A percentile compares a stretch with the other conserved stretches of the same genome.
Evolutionary conservation across 1,139 yeast genomes (phyloP).

Genomic region (Debaryomycetaceae sp.): DNA sequence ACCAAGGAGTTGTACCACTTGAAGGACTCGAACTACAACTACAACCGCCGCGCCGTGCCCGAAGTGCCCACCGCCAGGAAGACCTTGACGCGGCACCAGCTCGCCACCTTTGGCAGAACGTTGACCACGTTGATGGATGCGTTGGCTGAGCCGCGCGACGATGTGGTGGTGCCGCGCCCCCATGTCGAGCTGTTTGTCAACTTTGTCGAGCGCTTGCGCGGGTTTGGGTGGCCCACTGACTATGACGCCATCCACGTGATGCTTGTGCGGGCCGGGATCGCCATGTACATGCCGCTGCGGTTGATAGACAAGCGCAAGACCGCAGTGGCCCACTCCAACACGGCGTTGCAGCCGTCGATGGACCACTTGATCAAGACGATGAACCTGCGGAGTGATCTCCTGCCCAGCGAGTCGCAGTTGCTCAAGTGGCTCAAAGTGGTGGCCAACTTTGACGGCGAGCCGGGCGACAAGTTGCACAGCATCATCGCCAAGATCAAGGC

Average conservation of each 20-base stretch:
- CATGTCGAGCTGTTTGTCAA: conserved; percentile 23
- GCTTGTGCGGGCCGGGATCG: conserved; percentile 28
- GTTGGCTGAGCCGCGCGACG: conserved; percentile 11
- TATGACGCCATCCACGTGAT: conserved; percentile 19
- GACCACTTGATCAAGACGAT: conserved; percentile 3
- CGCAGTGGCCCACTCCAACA: conserved; percentile 5
- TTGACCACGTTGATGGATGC: conserved; percentile 19
- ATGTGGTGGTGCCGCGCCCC: conserved; percentile 11
- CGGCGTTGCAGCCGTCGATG: conserved; percentile 6
- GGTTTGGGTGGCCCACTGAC: conserved; percentile 23
- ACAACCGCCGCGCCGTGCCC: conserved; percentile 12
- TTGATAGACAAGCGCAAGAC: conserved; percentile 14
- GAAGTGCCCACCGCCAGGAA: conserved; percentile 19
- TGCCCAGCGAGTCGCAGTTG: conserved; percentile 3
- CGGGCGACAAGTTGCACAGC: conserved; percentile 2
- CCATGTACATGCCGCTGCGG: conserved; percentile 23
- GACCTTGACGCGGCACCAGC: conserved; percentile 22
- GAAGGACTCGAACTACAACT: conserved; percentile 28
- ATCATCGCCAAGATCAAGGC: conserved; percentile 2
- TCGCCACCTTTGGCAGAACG: conserved; percentile 13
- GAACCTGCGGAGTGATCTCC: conserved; percentile 3
- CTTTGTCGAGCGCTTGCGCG: conserved; percentile 20
- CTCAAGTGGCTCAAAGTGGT: conserved; percentile 5
- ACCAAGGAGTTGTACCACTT: conserved; percentile 32
- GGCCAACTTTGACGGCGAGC: conserved; percentile 3